These are phyloP conservation scores for Teratosphaeria nubilosa DNA, from an alignment of 2,329 filamentous ascomycete genomes.

Conservation along the genomic window DNA sequence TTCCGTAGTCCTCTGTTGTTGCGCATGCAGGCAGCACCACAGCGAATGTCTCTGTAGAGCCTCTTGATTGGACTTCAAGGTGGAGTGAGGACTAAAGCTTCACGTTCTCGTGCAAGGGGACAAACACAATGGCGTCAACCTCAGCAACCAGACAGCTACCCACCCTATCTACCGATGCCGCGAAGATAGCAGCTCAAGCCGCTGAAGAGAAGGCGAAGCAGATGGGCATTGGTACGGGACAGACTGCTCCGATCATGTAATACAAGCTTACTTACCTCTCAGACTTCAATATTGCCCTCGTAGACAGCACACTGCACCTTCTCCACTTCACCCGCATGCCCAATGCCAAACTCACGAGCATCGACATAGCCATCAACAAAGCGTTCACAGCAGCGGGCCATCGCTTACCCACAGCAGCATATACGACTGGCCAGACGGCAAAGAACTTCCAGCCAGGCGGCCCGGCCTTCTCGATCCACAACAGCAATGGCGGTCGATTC, in stretches of 20 bases:
- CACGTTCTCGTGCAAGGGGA: neutral
- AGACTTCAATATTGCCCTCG: constrained; percentile 43
- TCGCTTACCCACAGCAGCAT: constrained; percentile 40
- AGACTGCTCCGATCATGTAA: neutral
- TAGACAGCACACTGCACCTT: constrained; percentile 37
- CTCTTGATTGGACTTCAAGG: neutral
- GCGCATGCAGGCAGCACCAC: neutral
- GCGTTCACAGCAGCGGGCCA: constrained; percentile 50
- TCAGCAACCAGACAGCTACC: constrained; percentile 25
- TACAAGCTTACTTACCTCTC: constrained; percentile 3
- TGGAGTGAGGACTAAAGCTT: neutral
- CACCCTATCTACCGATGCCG: constrained; percentile 26
- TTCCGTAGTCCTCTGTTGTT: neutral
- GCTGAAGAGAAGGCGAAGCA: constrained; percentile 27
- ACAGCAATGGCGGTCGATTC: constrained; percentile 44
- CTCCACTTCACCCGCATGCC: constrained; percentile 41
- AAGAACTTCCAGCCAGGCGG: constrained; percentile 46
- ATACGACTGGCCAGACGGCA: constrained; percentile 18
- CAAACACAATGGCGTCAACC: neutral
- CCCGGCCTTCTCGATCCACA: constrained; percentile 41
- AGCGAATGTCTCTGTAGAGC: neutral
- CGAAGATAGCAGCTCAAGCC: constrained; percentile 23
- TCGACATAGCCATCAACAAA: constrained; percentile 55
- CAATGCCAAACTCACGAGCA: constrained; percentile 41
- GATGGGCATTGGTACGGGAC: constrained; percentile 26